A percentile compares a stretch with the other conserved stretches of the same genome.
Conservation (phyloP, 108 stramenopile genomes). For the Epipyxis sp. region DNA sequence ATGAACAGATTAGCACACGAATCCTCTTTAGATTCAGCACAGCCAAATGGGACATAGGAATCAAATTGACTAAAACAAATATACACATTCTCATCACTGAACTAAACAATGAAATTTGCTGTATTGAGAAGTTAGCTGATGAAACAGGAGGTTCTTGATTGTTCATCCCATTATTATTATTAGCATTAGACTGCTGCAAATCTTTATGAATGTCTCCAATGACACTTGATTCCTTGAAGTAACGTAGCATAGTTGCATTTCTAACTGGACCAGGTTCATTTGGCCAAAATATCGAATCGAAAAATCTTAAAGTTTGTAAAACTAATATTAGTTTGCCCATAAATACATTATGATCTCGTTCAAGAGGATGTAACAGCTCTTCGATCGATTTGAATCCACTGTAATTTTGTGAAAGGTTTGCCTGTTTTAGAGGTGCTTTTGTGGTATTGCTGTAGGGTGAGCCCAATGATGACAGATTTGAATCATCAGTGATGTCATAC, state of each 20-base stretch:
- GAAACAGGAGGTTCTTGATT: background rate
- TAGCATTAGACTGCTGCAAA: background rate
- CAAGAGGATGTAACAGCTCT: conserved; percentile 18
- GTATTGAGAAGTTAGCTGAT: background rate
- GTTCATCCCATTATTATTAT: background rate
- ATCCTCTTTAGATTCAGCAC: background rate
- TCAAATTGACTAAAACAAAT: background rate
- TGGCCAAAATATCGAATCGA: conserved; percentile 28
- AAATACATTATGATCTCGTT: background rate
- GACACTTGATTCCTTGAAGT: background rate
- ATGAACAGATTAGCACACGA: background rate
- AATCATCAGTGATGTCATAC: no score
- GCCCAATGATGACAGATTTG: no score
- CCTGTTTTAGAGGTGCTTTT: no score
- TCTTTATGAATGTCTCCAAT: background rate
- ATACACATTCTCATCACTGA: conserved; percentile 10
- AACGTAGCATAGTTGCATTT: background rate
- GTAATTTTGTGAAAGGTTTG: no score
- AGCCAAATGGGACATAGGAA: background rate
- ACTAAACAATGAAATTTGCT: conserved; percentile 3
- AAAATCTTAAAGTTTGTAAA: conserved; percentile 5
- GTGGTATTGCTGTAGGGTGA: no score
- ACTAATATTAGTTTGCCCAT: conserved; percentile 14
- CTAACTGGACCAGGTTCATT: background rate
- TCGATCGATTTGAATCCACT: conserved; percentile 13